A percentile compares a stretch with the other conserved stretches of the same genome.
Conservation (phyloP, 1,139 yeast species). For the Magnusiomyces tetraspermus region DNA sequence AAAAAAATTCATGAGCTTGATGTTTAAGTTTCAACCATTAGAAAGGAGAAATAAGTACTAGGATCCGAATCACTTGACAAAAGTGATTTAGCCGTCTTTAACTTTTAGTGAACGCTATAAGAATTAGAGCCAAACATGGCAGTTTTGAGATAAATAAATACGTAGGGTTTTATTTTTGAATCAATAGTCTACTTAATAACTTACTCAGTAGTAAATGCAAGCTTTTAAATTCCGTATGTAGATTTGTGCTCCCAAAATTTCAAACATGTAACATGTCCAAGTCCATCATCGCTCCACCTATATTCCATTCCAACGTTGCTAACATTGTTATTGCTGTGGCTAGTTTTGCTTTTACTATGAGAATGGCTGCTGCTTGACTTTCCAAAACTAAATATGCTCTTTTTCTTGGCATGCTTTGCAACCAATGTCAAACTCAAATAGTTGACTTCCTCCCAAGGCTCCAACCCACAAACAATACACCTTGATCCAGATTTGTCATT, state of each 20-base stretch:
- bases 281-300: background rate
- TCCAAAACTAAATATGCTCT: background rate
- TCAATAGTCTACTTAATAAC: too few species aligned
- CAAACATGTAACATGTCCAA: conserved; percentile 14
- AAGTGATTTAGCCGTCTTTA: too few species aligned
- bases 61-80: too few species aligned
- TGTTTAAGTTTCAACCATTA: too few species aligned
- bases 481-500: background rate
- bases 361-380: background rate
- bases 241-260: conserved; percentile 12
- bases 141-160: too few species aligned
- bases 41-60: too few species aligned
- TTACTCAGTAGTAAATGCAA: too few species aligned
- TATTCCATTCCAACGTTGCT: background rate
- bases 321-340: background rate
- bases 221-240: conserved; percentile 7
- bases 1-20: too few species aligned
- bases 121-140: too few species aligned
- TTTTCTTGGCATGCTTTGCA: background rate
- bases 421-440: background rate
- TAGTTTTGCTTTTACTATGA: background rate
- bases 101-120: too few species aligned
- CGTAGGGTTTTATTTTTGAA: too few species aligned
- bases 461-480: conserved; percentile 1
- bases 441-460: background rate